These are phyloP conservation scores for Lactarius hatsudake DNA, from an alignment of 768 basidiomycete species.

Conservation along the genomic window DNA sequence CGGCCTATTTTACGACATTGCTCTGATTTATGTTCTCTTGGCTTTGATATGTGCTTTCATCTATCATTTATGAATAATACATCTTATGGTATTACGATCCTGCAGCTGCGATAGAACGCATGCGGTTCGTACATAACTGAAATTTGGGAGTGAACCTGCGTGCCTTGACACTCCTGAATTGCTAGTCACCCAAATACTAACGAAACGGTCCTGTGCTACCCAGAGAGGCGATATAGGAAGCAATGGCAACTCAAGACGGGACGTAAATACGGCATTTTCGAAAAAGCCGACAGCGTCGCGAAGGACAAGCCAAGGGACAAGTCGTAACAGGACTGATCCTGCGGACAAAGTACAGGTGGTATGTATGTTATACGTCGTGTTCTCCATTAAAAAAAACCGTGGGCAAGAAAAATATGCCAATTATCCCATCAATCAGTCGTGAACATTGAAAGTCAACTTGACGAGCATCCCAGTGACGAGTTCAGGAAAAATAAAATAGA, in stretches of 20 bases:
- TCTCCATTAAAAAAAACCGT: background rate
- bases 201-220: too few species aligned
- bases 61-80: background rate
- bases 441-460: background rate
- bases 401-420: background rate
- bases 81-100: background rate
- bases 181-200: background rate
- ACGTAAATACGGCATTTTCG: background rate
- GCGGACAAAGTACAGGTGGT: background rate
- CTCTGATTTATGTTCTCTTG: slow-evolving; percentile 4
- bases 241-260: background rate
- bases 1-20: background rate
- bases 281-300: too few species aligned
- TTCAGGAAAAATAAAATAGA: background rate
- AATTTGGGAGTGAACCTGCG: too few species aligned
- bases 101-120: background rate
- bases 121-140: too few species aligned
- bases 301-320: too few species aligned
- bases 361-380: background rate
- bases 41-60: background rate
- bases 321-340: background rate
- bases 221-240: too few species aligned
- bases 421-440: background rate
- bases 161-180: background rate
- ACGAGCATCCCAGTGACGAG: background rate